Evolutionary conservation across 441 rosid genomes (phyloP).

Genomic region (Hypseocharis bilobata): DNA sequence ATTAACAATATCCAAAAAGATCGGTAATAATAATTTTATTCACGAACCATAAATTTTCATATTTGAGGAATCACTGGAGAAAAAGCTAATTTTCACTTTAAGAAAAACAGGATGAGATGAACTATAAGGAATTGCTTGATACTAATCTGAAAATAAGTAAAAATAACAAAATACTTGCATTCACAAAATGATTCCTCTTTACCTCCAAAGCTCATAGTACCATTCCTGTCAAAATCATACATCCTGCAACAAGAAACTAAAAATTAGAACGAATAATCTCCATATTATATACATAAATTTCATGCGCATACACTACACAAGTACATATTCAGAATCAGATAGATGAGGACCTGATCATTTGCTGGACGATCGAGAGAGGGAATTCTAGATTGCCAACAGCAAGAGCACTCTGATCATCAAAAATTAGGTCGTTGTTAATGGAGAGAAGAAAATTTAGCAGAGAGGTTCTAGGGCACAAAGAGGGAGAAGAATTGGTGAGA

Average conservation of each 20-base stretch:
- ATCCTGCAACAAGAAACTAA: slow-evolving; percentile 31
- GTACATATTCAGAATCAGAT: background rate
- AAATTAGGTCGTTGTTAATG: background rate
- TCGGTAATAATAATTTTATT: background rate
- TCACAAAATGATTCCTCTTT: background rate
- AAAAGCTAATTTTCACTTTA: too few species aligned
- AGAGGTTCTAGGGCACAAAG: background rate
- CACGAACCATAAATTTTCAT: background rate
- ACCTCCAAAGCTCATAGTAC: slow-evolving; percentile 65
- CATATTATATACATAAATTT: background rate
- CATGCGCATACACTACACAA: background rate
- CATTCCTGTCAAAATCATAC: slow-evolving; percentile 60
- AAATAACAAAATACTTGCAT: background rate
- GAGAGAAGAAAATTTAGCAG: background rate
- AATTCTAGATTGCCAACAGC: slow-evolving; percentile 54
- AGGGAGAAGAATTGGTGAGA: background rate
- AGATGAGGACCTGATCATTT: slow-evolving; percentile 49
- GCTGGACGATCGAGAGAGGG: slow-evolving; percentile 49
- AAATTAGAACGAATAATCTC: background rate
- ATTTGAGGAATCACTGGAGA: too few species aligned
- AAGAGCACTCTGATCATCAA: slow-evolving; percentile 38
- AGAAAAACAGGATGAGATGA: too few species aligned
- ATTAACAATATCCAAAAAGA: too few species aligned
- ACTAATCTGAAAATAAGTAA: background rate
- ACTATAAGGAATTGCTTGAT: too few species aligned